Evolutionary conservation across 2,329 filamentous ascomycete genomes (phyloP).

Genomic region (Colletotrichum plurivorum): DNA sequence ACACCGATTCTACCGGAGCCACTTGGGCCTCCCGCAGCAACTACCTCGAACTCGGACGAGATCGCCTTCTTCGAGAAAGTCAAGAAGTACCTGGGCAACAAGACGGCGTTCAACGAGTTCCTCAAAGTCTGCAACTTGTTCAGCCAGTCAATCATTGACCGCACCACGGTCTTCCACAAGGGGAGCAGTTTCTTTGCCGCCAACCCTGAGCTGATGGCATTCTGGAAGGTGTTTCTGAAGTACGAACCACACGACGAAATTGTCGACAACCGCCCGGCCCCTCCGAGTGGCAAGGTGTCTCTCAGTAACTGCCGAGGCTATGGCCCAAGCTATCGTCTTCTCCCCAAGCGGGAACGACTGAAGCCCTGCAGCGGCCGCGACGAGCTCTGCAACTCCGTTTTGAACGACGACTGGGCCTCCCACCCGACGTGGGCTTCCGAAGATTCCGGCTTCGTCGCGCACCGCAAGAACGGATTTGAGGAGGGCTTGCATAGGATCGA

Average conservation of each 20-base stretch:
- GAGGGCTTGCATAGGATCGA: constrained; percentile 96
- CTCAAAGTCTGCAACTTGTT: constrained; percentile 97
- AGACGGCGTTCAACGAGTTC: constrained; percentile 94
- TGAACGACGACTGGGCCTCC: constrained; percentile 98
- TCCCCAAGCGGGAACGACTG: constrained; percentile 91
- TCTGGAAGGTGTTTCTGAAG: constrained; percentile 87
- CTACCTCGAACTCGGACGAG: constrained; percentile 86
- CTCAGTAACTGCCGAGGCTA: constrained; percentile 96
- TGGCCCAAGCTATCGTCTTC: constrained; percentile 92
- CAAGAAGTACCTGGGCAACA: constrained; percentile 96
- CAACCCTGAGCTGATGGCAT: constrained; percentile 89
- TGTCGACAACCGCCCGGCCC: constrained; percentile 82
- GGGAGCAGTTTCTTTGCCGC: constrained; percentile 88
- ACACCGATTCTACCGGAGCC: constrained; percentile 91
- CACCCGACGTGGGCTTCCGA: constrained; percentile 99
- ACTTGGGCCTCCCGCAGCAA: constrained; percentile 80
- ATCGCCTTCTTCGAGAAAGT: constrained; percentile 95
- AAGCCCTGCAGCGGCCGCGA: constrained; percentile 95
- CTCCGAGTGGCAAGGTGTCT: constrained; percentile 86
- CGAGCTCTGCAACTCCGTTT: constrained; percentile 90
- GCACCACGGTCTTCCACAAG: constrained; percentile 84
- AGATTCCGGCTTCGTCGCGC: constrained; percentile 96
- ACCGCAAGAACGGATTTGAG: constrained; percentile 96
- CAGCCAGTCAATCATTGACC: constrained; percentile 92
- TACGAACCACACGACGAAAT: constrained; percentile 83